These are phyloP conservation scores for Aleurites moluccanus DNA, from an alignment of 441 rosid genomes.

Conservation along the genomic window DNA sequence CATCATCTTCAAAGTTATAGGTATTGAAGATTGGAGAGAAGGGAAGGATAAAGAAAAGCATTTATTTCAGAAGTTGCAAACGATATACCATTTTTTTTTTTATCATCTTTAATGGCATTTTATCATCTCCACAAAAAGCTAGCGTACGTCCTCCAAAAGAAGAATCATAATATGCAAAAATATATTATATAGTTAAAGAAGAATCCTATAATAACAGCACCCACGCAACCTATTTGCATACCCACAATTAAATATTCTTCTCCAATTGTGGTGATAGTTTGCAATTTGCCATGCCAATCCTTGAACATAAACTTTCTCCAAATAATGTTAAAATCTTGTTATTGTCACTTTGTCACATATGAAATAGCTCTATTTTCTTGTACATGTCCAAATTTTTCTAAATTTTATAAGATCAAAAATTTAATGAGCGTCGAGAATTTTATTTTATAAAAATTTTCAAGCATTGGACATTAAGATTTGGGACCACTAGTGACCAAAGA, in stretches of 20 bases:
- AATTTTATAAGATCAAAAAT: no score
- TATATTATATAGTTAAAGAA: not conserved
- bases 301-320: no score
- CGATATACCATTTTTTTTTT: not conserved
- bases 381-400: no score
- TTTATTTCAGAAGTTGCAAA: constrained; percentile 9
- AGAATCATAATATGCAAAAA: constrained; percentile 44
- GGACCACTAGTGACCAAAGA: no score
- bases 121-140: constrained; percentile 35
- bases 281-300: not conserved
- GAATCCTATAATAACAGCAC: no score
- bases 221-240: constrained; percentile 53
- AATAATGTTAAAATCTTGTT: no score
- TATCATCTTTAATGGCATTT: not conserved
- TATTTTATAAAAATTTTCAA: no score
- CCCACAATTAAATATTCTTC: constrained; percentile 7
- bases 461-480: no score
- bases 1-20: constrained; percentile 11
- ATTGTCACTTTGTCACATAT: no score
- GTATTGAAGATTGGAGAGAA: constrained; percentile 2
- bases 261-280: no score
- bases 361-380: no score
- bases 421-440: no score
- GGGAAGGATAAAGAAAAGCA: not conserved
- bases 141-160: constrained; percentile 69